Percentiles rank a stretch among this genome's conserved stretches.
Conservation (phyloP, 164 flowering plant species). For the Vitis rupestris region DNA sequence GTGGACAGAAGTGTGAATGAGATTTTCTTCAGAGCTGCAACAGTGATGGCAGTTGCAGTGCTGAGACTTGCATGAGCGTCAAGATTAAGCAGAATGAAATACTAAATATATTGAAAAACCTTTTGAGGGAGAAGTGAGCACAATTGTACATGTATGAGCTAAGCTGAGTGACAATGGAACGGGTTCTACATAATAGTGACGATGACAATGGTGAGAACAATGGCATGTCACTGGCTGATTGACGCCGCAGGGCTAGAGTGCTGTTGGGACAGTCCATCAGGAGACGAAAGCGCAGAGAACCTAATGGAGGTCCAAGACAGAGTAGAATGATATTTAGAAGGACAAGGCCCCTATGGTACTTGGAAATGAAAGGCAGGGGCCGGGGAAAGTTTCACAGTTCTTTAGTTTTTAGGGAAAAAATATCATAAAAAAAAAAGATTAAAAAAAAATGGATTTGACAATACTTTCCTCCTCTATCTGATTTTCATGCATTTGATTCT, state of each 20-base stretch:
- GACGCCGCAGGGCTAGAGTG: slow-evolving; percentile 31
- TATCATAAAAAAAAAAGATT: not conserved
- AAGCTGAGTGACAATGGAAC: not conserved
- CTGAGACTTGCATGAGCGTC: slow-evolving; percentile 56
- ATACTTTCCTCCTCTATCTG: not conserved
- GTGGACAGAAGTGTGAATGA: slow-evolving; percentile 57
- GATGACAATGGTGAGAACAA: slow-evolving; percentile 2
- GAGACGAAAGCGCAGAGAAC: slow-evolving; percentile 41
- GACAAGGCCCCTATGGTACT: not conserved
- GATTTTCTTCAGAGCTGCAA: slow-evolving; percentile 65
- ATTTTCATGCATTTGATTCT: not conserved
- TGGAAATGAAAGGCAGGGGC: not conserved
- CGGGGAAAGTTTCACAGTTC: slow-evolving; percentile 8
- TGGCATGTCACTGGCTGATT: slow-evolving; percentile 28
- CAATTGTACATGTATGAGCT: not conserved
- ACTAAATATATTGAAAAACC: not conserved
- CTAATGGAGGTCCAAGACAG: slow-evolving; percentile 15
- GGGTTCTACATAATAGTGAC: slow-evolving; percentile 1
- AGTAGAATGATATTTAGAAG: not conserved
- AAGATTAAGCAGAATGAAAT: not conserved
- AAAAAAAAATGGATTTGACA: not conserved
- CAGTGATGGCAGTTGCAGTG: slow-evolving; percentile 52
- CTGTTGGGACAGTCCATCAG: slow-evolving; percentile 42
- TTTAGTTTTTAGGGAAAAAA: slow-evolving; percentile 14
- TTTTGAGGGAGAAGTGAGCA: not conserved